Conservation (phyloP, 2,329 filamentous ascomycete genomes). For the Aspergillus pseudonomiae region DNA sequence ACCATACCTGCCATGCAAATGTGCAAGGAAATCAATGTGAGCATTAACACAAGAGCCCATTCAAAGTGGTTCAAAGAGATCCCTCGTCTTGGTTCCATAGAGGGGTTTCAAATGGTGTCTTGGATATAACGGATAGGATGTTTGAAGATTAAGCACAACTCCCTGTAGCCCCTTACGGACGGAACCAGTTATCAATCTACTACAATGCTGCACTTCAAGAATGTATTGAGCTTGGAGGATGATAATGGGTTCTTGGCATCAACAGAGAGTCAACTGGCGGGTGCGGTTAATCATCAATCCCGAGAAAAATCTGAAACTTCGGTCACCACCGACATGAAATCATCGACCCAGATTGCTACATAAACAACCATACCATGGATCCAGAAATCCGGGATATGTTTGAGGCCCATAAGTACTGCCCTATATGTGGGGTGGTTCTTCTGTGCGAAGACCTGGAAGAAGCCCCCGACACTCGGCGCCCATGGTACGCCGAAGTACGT, state of each 20-base stretch:
- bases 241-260: not conserved
- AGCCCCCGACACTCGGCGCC: not conserved
- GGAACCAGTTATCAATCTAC: too few relatives aligned
- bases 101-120: too few relatives aligned
- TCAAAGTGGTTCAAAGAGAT: too few relatives aligned
- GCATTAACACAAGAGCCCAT: too few relatives aligned
- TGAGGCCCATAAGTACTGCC: not conserved
- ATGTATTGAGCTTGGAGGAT: too few relatives aligned
- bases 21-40: too few relatives aligned
- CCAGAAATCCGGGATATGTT: not conserved
- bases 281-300: slow-evolving; percentile 2
- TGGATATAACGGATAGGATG: too few relatives aligned
- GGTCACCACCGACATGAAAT: not conserved
- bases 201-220: too few relatives aligned
- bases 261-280: not conserved
- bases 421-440: not conserved
- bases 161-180: too few relatives aligned
- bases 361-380: not conserved
- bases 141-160: too few relatives aligned
- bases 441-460: not conserved
- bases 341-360: not conserved
- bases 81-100: too few relatives aligned
- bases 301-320: not conserved
- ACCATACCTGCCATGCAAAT: too few relatives aligned
- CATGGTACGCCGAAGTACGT: slow-evolving; percentile 3